Evolutionary conservation across 2,329 filamentous ascomycete species (phyloP), one percentile per base, ranked within the genome.

Genomic region (Tolypocladium tundrense): DNA sequence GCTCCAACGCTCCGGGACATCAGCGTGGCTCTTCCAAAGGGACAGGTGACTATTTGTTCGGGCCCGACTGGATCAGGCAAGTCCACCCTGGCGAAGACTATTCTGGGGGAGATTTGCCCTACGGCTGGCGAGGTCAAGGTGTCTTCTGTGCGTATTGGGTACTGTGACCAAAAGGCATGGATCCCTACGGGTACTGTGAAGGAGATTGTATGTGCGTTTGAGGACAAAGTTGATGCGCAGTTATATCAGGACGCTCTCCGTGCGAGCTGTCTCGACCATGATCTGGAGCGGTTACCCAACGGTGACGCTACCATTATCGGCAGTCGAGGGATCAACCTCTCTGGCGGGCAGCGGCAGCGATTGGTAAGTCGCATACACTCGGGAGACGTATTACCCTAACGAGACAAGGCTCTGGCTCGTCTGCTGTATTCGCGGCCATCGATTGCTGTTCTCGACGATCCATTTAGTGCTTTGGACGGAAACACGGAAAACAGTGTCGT

Each of bases 391-490:
- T 31, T 7, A 31, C 6, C 16, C 43, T 48, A 31, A 48, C 19
- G 14, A 0, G 31, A 10, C 5, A 19, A 48, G 43, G 43, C 43
- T 21, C 14, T 48, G 43, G 43, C 43, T 9, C 43, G 43, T 31
- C 24, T 48, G 43, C 24, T 48, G 11, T 48, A 48, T 31, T 31
- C 43, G 8, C 43, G 24, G 24, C 43, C 43, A 19, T 48, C 43
- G 5, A 59, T 60, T 37, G 60, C 59, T 13, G 43, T 64, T 13
- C 33, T 64, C 16, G 63, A 64, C 31, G 63, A 64, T 52, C 57
- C 58, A 4, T 63, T 64, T 40, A 62, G 57, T 11, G 61, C 60
- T 3, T 53, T 64, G 3, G 63, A 64, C 8, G 63, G 63, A 43
- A 58, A 52, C 1, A 64, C 63, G 0, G 63, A 64, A 51, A 58